These are phyloP conservation scores for Megacollybia marginata DNA, from an alignment of 768 basidiomycete genomes.

Conservation along the genomic window DNA sequence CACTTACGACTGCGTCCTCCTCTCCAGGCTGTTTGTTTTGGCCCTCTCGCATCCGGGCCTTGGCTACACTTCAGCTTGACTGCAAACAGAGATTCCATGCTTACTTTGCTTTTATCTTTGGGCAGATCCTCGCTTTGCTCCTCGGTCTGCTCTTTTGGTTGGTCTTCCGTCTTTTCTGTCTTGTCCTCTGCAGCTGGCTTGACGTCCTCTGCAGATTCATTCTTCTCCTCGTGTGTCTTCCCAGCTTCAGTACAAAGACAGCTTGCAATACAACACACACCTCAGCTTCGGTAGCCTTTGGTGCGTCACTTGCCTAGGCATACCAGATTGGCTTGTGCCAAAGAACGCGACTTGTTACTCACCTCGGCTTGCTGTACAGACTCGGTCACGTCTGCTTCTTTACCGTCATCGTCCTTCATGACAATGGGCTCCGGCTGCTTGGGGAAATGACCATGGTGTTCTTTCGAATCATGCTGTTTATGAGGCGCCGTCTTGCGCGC, in stretches of 20 bases:
- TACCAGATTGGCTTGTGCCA: not conserved
- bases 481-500: conserved; percentile 2
- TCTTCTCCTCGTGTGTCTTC: not conserved
- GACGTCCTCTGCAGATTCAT: not conserved
- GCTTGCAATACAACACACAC: not conserved
- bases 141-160: too few species aligned
- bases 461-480: conserved; percentile 1
- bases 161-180: not conserved
- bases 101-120: too few species aligned
- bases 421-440: not conserved
- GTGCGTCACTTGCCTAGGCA: not conserved
- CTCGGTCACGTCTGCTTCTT: conserved; percentile 1
- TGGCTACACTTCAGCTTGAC: too few species aligned
- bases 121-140: too few species aligned
- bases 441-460: not conserved
- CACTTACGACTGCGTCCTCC: not conserved
- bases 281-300: not conserved
- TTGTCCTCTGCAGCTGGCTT: not conserved
- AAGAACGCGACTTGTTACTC: not conserved
- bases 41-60: not conserved
- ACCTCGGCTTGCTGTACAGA: conserved; percentile 5
- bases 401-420: conserved; percentile 6
- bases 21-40: not conserved
- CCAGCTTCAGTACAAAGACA: not conserved
- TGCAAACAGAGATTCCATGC: too few species aligned